A percentile compares a stretch with the other conserved stretches of the same genome.
phyloP scores from a whole-genome alignment of 164 flowering plant genomes.

The Umbellularia californica region DNA sequence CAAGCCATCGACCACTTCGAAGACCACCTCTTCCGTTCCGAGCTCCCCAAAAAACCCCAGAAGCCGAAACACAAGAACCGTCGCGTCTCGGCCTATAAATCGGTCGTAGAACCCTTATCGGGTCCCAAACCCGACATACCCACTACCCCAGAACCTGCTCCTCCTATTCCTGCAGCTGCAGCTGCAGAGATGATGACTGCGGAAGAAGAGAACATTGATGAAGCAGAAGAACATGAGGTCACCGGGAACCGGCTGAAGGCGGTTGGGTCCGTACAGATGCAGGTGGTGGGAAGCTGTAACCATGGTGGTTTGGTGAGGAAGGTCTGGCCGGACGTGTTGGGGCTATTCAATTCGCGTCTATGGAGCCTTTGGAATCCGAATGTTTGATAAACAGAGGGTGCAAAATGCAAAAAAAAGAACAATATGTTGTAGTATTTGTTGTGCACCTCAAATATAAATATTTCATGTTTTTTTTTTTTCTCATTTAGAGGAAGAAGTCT shows the following conservation, averaged over 20 bases:
- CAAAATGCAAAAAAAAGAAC: background rate
- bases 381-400: background rate
- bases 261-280: background rate
- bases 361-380: constrained; percentile 73
- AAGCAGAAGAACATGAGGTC: background rate
- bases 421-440: background rate
- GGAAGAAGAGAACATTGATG: background rate
- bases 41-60: constrained; percentile 1
- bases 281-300: background rate
- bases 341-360: constrained; percentile 69
- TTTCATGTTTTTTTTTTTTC: background rate
- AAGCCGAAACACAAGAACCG: constrained; percentile 6
- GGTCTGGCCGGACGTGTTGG: constrained; percentile 78
- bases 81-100: background rate
- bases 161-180: background rate
- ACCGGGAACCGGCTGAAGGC: background rate
- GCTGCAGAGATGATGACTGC: background rate
- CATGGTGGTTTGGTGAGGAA: constrained; percentile 28
- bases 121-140: background rate
- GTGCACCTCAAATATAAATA: background rate
- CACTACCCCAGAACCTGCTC: background rate
- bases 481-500: background rate
- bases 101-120: background rate
- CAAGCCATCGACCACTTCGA: constrained; percentile 78
- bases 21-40: constrained; percentile 38